Base-by-base conservation (phyloP, 2,329 filamentous ascomycete species). In the Arthroderma sp. region DNA sequence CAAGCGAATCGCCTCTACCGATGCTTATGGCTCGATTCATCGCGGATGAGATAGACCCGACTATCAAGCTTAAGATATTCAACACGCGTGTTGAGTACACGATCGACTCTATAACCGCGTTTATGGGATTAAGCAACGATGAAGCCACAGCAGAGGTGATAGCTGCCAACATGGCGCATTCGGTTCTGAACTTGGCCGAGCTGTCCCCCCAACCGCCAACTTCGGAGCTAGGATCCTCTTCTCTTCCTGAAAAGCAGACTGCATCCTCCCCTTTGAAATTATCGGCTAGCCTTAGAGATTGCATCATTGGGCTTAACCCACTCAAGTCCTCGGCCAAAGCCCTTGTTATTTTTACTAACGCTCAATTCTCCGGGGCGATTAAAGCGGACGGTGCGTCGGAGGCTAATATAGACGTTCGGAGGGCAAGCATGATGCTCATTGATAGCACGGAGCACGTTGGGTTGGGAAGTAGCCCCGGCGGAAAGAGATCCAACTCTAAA, bases 21-120 rank as follows among this genome's bases (percentile, higher is more conserved):
- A 85, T 88, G 51, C 61, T 96, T 43, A 94, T 94, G 80, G 77
- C 84, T 48, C 77, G 91, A 41, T 83, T 94, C 66, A 84, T 98
- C 52, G 86, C 86, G 0, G 88, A 96, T 58, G 89, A 96, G 59
- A 85, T 93, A 66, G 89, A 96, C 51, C 89, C 93, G 0, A 80
- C 86, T 5, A 70, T 95, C 52, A 94, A 93, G 60, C 62, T 95
- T 47, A 93, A 94, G 59, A 66, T 96, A 36, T 84, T 83, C 62
- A 87, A 94, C 49, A 54, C 94, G 4, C 82, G 79, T 48, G 63
- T 86, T n/a, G 93, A 98, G 59, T 98, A 98, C 60, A 82, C 82
- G 10, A 83, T 96, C 3, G 76, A 85, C 0, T 86, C 84, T 0
- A 63, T 95, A 0, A 82, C 94, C 70, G 85, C 86, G 43, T 63